A percentile compares a stretch with the other conserved stretches of the same genome.
These are phyloP conservation scores for Crithidia mellificae DNA, from an alignment of 208 protist genomes.

Conservation along the genomic window DNA sequence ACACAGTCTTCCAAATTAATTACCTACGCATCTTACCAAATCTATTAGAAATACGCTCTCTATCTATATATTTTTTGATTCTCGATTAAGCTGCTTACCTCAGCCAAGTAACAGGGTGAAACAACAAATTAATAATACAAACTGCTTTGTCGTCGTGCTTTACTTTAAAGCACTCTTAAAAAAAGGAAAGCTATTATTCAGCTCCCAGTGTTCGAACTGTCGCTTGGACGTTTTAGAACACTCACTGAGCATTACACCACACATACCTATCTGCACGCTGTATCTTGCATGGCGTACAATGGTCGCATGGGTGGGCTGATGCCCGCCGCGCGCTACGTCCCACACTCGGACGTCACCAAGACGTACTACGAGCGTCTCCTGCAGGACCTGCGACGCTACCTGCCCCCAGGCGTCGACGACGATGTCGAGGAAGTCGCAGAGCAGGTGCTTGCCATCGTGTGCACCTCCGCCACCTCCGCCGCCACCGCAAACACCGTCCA, in stretches of 20 bases:
- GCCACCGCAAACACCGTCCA: slow-evolving; percentile 29
- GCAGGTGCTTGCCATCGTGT: slow-evolving; percentile 73
- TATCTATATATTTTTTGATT: neutral
- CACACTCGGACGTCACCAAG: slow-evolving; percentile 72
- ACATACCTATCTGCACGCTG: neutral
- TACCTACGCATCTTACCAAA: too few relatives aligned
- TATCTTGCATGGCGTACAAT: slow-evolving; percentile 23
- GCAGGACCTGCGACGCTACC: slow-evolving; percentile 72
- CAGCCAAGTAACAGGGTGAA: too few relatives aligned
- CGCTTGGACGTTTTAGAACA: too few relatives aligned
- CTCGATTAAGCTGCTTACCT: neutral
- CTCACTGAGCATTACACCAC: too few relatives aligned
- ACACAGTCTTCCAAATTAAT: too few relatives aligned
- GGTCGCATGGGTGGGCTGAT: slow-evolving; percentile 11
- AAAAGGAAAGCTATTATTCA: too few relatives aligned
- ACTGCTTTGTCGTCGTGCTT: too few relatives aligned
- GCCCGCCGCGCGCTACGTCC: slow-evolving; percentile 58
- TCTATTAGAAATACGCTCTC: neutral
- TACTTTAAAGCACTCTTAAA: too few relatives aligned
- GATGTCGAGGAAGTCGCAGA: slow-evolving; percentile 81
- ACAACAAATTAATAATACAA: too few relatives aligned
- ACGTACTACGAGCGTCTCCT: slow-evolving; percentile 84
- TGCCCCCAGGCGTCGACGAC: slow-evolving; percentile 77
- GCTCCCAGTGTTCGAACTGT: too few relatives aligned
- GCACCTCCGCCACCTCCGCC: slow-evolving; percentile 22